Evolutionary conservation across 352 stramenopile species (phyloP).

Genomic region (Phytophthora uliginosa): DNA sequence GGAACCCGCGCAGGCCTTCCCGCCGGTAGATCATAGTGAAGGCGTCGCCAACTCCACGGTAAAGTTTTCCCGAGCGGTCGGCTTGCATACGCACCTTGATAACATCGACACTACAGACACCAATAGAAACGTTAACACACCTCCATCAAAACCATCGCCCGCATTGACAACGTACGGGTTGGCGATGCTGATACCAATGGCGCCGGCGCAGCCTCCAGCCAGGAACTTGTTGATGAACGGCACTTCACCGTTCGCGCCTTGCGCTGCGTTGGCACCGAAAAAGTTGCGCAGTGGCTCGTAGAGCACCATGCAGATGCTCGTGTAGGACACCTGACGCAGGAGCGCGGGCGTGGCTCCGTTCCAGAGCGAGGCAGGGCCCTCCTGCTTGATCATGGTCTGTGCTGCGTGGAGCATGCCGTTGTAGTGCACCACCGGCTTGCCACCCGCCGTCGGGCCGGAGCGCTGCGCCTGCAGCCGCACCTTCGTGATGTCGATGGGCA

Average conservation of each 20-base stretch:
- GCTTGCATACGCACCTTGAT: slow-evolving; percentile 93
- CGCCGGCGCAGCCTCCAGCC: slow-evolving; percentile 79
- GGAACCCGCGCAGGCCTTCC: slow-evolving; percentile 77
- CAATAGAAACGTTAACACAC: slow-evolving; percentile 10
- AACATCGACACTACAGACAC: slow-evolving; percentile 74
- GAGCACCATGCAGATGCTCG: slow-evolving; percentile 88
- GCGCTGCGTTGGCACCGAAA: slow-evolving; percentile 59
- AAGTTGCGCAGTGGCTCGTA: slow-evolving; percentile 88
- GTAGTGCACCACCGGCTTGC: slow-evolving; percentile 63
- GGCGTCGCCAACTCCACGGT: slow-evolving; percentile 75
- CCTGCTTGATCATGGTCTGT: slow-evolving; percentile 74
- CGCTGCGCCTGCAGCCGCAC: slow-evolving; percentile 85
- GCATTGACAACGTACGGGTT: slow-evolving; percentile 74
- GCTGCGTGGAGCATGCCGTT: slow-evolving; percentile 81
- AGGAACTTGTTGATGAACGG: slow-evolving; percentile 87
- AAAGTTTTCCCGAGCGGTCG: slow-evolving; percentile 73
- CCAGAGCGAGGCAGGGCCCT: slow-evolving; percentile 75
- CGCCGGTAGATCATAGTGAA: slow-evolving; percentile 80
- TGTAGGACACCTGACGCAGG: slow-evolving; percentile 88
- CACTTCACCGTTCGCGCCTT: slow-evolving; percentile 55
- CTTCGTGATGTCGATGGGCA: slow-evolving; percentile 91
- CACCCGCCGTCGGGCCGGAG: slow-evolving; percentile 30
- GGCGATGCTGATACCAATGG: slow-evolving; percentile 83
- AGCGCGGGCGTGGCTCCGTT: slow-evolving; percentile 84
- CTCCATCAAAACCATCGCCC: not conserved